phyloP scores from a whole-genome alignment of 2,329 filamentous ascomycete species.

The Epichloe gansuensis region DNA sequence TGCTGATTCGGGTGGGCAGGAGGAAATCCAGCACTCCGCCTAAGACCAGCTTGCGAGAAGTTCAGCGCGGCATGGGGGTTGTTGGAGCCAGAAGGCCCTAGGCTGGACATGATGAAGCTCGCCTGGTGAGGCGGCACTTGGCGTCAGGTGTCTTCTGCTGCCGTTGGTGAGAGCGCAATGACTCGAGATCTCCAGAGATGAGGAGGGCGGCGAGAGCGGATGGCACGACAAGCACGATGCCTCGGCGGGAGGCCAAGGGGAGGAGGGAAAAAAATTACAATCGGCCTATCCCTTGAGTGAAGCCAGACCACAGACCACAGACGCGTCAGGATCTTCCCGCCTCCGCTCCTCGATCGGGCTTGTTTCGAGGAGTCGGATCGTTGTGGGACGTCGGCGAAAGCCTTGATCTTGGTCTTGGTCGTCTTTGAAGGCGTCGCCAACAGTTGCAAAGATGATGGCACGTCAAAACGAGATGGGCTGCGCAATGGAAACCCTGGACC shows the following conservation, averaged over 20 bases:
- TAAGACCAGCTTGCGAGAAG: conserved; percentile 37
- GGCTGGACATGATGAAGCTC: conserved; percentile 30
- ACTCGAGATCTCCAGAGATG: background rate
- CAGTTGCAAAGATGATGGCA: conserved; percentile 2
- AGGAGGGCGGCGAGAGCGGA: background rate
- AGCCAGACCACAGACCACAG: background rate
- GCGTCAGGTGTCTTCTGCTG: background rate
- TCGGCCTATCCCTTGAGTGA: background rate
- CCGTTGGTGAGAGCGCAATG: conserved; percentile 1
- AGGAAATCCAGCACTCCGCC: conserved; percentile 32
- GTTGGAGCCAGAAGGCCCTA: conserved; percentile 37
- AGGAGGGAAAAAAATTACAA: background rate
- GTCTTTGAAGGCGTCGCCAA: conserved; percentile 5
- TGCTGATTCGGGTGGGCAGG: conserved; percentile 36
- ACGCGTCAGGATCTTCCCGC: conserved; percentile 4
- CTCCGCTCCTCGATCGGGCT: conserved; percentile 3
- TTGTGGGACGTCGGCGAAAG: conserved; percentile 2
- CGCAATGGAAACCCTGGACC: conserved; percentile 16
- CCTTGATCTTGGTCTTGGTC: conserved; percentile 1
- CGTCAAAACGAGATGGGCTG: conserved; percentile 8
- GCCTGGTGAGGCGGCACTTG: background rate
- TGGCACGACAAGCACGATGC: background rate
- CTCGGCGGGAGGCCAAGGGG: background rate
- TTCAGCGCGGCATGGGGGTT: conserved; percentile 40
- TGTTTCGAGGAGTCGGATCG: conserved; percentile 1